Conservation (phyloP, 78 protist species). For the Cavenderia fasciculata region DNA sequence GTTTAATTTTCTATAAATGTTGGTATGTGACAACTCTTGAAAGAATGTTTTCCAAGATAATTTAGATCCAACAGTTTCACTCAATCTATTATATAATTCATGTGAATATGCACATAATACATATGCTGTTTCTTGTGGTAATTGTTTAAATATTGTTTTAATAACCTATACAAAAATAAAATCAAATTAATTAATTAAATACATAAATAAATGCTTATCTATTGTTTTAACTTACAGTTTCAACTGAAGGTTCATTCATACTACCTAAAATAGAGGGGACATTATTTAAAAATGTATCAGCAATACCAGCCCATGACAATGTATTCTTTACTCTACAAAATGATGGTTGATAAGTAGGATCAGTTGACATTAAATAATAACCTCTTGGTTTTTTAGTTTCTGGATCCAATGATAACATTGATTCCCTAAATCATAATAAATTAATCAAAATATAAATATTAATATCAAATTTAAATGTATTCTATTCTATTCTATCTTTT, state of each 20-base stretch:
- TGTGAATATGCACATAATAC: slow-evolving; percentile 62
- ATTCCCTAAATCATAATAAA: not conserved
- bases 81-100: slow-evolving; percentile 22
- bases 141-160: not conserved
- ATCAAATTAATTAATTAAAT: not conserved
- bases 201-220: not conserved
- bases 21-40: slow-evolving; percentile 15
- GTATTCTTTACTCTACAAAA: slow-evolving; percentile 45
- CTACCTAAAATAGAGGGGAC: not conserved
- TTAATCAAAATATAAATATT: not conserved
- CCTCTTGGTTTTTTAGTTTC: slow-evolving; percentile 62
- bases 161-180: not conserved
- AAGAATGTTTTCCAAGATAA: slow-evolving; percentile 24
- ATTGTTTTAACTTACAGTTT: not conserved
- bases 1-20: not conserved
- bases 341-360: slow-evolving; percentile 19
- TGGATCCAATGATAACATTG: slow-evolving; percentile 39
- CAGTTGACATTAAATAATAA: slow-evolving; percentile 5
- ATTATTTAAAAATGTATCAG: slow-evolving; percentile 16
- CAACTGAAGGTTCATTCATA: not conserved
- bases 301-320: slow-evolving; percentile 48
- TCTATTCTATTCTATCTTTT: too few relatives aligned
- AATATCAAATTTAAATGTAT: not conserved
- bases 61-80: not conserved
- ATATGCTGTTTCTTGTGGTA: slow-evolving; percentile 43